These are phyloP conservation scores for Fusarium circinatum DNA, from an alignment of 2,329 filamentous ascomycete genomes.

Conservation along the genomic window DNA sequence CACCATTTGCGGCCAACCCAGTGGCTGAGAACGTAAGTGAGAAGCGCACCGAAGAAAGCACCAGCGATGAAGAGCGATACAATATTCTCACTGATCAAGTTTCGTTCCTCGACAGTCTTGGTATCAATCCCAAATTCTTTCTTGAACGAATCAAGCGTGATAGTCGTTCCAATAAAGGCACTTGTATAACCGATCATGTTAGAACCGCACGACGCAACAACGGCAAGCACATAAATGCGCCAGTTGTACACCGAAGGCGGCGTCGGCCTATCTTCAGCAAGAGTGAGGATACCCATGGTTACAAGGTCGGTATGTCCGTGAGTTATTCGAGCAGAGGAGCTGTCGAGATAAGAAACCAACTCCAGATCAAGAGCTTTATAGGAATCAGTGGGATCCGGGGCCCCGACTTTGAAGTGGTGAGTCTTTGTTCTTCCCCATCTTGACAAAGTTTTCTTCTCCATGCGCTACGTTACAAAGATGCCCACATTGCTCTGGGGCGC, in stretches of 20 bases:
- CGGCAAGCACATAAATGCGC: conserved; percentile 47
- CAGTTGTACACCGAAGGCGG: conserved; percentile 52
- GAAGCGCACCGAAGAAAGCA: conserved; percentile 74
- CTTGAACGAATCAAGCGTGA: conserved; percentile 70
- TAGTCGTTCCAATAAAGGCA: conserved; percentile 74
- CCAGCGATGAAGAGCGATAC: conserved; percentile 75
- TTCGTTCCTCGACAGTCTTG: conserved; percentile 54
- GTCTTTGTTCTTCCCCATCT: conserved; percentile 8
- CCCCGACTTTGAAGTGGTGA: conserved; percentile 9
- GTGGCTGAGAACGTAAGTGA: conserved; percentile 58
- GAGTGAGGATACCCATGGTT: conserved; percentile 46
- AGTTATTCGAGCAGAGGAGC: background rate
- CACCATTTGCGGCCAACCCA: conserved; percentile 37
- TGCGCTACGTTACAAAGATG: conserved; percentile 14
- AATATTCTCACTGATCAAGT: conserved; percentile 41
- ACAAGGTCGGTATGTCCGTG: background rate
- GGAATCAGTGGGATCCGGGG: conserved; percentile 16
- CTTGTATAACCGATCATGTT: conserved; percentile 57
- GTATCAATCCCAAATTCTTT: conserved; percentile 66
- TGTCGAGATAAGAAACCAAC: background rate
- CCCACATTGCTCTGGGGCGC: conserved; percentile 19
- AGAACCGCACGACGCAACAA: conserved; percentile 52
- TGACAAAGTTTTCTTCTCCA: conserved; percentile 25
- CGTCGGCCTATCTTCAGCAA: conserved; percentile 51
- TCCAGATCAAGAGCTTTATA: conserved; percentile 7